A percentile compares a stretch with the other conserved stretches of the same genome.
phyloP scores from a whole-genome alignment of 352 stramenopile species.

The Globisporangium spiculum region DNA sequence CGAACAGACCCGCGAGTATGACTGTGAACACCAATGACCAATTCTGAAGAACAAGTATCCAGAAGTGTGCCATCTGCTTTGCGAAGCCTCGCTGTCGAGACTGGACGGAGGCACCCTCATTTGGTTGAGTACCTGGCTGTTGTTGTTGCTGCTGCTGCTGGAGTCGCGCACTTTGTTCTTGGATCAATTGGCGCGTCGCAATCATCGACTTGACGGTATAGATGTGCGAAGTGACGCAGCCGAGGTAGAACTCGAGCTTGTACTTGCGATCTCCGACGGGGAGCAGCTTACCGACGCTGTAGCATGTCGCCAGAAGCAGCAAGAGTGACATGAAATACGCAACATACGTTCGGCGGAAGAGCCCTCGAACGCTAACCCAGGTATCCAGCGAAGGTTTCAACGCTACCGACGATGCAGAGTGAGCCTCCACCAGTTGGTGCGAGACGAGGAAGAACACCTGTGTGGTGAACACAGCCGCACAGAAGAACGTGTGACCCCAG shows the following conservation, averaged over 20 bases:
- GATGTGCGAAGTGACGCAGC: background rate
- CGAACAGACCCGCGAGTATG: slow-evolving; percentile 6
- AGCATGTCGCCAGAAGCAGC: background rate
- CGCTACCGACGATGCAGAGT: background rate
- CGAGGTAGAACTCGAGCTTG: slow-evolving; percentile 6
- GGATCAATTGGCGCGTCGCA: slow-evolving; percentile 4
- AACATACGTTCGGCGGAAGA: background rate
- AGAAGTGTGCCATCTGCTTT: background rate
- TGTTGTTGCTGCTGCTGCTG: background rate
- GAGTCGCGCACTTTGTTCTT: background rate
- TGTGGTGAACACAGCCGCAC: background rate
- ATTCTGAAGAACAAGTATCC: background rate
- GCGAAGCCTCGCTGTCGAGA: background rate
- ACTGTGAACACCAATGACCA: background rate
- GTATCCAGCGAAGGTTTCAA: no score
- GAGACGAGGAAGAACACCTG: slow-evolving; percentile 4
- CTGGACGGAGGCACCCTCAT: background rate
- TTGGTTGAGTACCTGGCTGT: background rate
- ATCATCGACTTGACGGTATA: background rate
- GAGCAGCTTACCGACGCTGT: background rate
- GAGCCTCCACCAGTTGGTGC: no score
- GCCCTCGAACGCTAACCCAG: no score
- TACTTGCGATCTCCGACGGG: background rate
- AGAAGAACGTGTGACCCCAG: slow-evolving; percentile 2
- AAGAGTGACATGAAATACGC: slow-evolving; percentile 1